Evolutionary conservation across 2,329 filamentous ascomycete species (phyloP), one percentile per base, ranked within the genome.

Genomic region (Trichoderma atroviride): DNA sequence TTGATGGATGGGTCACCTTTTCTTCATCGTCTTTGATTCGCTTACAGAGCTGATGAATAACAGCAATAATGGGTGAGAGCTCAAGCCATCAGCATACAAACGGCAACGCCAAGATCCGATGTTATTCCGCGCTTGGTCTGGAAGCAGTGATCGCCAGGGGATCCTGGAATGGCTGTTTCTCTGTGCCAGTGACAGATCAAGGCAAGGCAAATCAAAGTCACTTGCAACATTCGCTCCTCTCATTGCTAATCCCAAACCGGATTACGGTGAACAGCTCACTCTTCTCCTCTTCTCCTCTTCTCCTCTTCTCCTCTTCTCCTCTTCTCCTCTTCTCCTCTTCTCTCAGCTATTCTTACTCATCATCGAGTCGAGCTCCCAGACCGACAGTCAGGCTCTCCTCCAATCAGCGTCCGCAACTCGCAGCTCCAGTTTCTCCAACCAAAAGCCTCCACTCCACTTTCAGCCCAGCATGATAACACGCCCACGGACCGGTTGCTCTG

Each of bases 401-500:
- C 65, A 68, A 68, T 68, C 4, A 68, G 65, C 58, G n/a, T 13
- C 31, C 13, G 65, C 57, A 61, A 27, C 31, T 55, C 1, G 13
- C 16, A 33, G 56, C 57, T 59, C 65, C 56, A 24, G 19, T 24
- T 43, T 60, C 56, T 68, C 65, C 65, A 61, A 68, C 37, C 33
- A 35, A 35, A 10, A 59, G 55, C 64, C 40, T 59, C 64, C 53
- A 37, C 63, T 16, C 37, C 2, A n/a, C 40, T 43, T 43, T 43
- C 40, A 43, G 40, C 13, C 27, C 55, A 37, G 5, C 33, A 7
- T 43, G 55, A 59, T 59, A 67, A 27, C 6, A n/a, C 40, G 40
- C 37, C 53, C 63, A 57, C 35, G 37, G 63, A 19, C 50, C 27
- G 57, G 27, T 58, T 50, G 57, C 66, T 69, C 52, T 69, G 66